These are phyloP conservation scores for Glycine tomentella DNA, from an alignment of 306 rosid genomes.

Conservation along the genomic window DNA sequence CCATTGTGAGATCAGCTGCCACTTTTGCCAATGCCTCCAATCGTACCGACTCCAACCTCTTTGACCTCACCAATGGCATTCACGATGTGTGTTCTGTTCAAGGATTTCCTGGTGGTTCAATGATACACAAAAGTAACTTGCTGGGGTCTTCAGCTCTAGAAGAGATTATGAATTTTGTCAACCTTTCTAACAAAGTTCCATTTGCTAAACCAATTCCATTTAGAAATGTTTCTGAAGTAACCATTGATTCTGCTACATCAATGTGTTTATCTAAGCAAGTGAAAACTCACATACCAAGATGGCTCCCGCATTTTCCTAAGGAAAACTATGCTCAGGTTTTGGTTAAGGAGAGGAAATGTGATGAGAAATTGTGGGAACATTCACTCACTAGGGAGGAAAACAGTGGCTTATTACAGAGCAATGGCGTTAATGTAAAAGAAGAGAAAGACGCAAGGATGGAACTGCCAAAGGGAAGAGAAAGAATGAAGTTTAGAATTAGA, in stretches of 20 bases:
- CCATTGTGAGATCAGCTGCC: slow-evolving; percentile 59
- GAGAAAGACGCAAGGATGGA: slow-evolving; percentile 38
- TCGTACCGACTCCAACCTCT: slow-evolving; percentile 67
- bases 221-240: slow-evolving; percentile 14
- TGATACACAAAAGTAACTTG: slow-evolving; percentile 44
- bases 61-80: slow-evolving; percentile 71
- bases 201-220: slow-evolving; percentile 61
- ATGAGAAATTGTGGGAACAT: slow-evolving; percentile 76
- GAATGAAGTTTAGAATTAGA: slow-evolving; percentile 65
- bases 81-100: slow-evolving; percentile 55
- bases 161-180: slow-evolving; percentile 57
- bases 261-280: background rate
- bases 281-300: slow-evolving; percentile 60
- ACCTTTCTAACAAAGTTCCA: slow-evolving; percentile 51
- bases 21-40: slow-evolving; percentile 56
- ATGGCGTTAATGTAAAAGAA: slow-evolving; percentile 42
- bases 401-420: background rate
- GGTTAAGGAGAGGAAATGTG: slow-evolving; percentile 55
- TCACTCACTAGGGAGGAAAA: slow-evolving; percentile 7
- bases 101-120: slow-evolving; percentile 65
- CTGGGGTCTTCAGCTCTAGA: slow-evolving; percentile 56
- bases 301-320: slow-evolving; percentile 74
- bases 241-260: slow-evolving; percentile 36
- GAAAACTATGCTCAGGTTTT: slow-evolving; percentile 33
- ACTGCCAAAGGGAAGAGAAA: slow-evolving; percentile 51